phyloP scores from a whole-genome alignment of 1,284 basidiomycete genomes.

The Ustilago bromivora region DNA sequence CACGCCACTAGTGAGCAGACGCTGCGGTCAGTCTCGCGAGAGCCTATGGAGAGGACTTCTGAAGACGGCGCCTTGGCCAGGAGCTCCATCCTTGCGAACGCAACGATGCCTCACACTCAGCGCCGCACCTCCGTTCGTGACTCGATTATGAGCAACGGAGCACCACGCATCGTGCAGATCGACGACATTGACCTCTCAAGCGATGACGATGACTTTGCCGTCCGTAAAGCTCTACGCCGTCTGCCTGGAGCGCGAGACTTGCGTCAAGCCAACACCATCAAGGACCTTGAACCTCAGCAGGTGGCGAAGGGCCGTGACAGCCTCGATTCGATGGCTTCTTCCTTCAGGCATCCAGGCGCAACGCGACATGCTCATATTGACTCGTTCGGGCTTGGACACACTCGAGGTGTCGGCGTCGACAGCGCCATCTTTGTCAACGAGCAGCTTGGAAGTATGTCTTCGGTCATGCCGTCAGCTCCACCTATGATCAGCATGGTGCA shows the following conservation, averaged over 20 bases:
- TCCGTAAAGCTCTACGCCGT: constrained; percentile 58
- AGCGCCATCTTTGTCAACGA: constrained; percentile 23
- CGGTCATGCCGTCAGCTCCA: constrained; percentile 16
- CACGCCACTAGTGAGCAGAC: constrained; percentile 60
- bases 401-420: constrained; percentile 39
- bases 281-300: constrained; percentile 44
- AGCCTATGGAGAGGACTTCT: constrained; percentile 1
- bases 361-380: constrained; percentile 24
- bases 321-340: constrained; percentile 55
- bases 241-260: constrained; percentile 64
- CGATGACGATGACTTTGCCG: constrained; percentile 65
- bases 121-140: constrained; percentile 25
- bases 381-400: constrained; percentile 30
- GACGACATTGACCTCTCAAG: constrained; percentile 67
- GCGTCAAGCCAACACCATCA: constrained; percentile 59
- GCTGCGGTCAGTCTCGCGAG: constrained; percentile 49
- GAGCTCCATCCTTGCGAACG: constrained; percentile 6
- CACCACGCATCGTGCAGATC: constrained; percentile 63
- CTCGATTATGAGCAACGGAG: constrained; percentile 34
- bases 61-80: constrained; percentile 3
- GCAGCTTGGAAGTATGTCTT: constrained; percentile 9
- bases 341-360: constrained; percentile 28
- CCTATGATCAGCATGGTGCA: constrained; percentile 55
- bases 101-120: background rate
- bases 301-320: constrained; percentile 34